Evolutionary conservation across 257 asterid genomes (phyloP).

Genomic region (Solanum neorickii): DNA sequence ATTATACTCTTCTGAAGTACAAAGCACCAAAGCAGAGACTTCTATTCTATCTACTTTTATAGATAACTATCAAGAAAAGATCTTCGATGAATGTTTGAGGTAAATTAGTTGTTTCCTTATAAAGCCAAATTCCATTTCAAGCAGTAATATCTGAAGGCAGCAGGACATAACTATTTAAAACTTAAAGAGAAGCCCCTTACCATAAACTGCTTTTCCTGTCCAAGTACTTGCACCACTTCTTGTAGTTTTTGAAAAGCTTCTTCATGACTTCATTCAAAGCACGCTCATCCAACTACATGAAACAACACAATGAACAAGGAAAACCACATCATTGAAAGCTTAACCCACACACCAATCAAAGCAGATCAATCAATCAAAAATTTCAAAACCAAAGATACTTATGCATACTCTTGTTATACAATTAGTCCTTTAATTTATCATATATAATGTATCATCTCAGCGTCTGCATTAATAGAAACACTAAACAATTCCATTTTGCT

Average conservation of each 20-base stretch:
- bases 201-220: conserved; percentile 96
- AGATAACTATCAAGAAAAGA: background rate
- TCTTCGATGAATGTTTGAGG: background rate
- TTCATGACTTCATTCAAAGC: conserved; percentile 99
- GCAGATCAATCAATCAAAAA: background rate
- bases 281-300: conserved; percentile 80
- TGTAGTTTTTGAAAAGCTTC: conserved; percentile 93
- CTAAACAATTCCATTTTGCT: background rate
- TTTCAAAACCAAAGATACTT: background rate
- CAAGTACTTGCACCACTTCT: conserved; percentile 99
- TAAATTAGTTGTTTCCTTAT: background rate
- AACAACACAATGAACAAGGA: background rate
- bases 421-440: background rate
- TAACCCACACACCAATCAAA: background rate
- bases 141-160: background rate
- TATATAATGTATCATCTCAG: background rate
- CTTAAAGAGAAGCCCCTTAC: conserved; percentile 16
- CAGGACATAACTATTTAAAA: background rate
- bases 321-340: background rate
- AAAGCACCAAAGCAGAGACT: background rate
- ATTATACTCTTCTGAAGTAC: background rate
- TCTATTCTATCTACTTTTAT: background rate
- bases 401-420: background rate
- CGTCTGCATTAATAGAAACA: background rate
- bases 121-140: background rate